phyloP scores from a whole-genome alignment of 2,329 filamentous ascomycete species.

The Massarina eburnea region DNA sequence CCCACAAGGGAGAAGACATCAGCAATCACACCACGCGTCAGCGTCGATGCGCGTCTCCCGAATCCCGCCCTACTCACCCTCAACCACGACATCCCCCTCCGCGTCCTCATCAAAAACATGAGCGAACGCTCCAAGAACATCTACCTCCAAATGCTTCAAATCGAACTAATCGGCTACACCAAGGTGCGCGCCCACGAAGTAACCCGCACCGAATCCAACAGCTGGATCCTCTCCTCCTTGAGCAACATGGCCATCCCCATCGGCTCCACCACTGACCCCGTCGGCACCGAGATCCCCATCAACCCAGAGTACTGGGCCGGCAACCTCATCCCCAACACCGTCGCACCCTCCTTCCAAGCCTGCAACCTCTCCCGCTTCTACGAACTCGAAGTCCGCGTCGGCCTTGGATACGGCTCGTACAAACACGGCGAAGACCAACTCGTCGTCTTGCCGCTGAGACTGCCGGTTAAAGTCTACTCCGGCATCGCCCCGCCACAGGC shows the following conservation, averaged over 20 bases:
- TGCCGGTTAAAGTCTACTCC: constrained; percentile 81
- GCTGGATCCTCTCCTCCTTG: constrained; percentile 74
- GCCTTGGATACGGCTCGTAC: constrained; percentile 71
- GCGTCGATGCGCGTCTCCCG: constrained; percentile 81
- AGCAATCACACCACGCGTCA: constrained; percentile 56
- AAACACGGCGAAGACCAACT: constrained; percentile 64
- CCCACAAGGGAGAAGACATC: constrained; percentile 24
- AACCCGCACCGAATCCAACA: constrained; percentile 66
- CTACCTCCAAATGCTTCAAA: constrained; percentile 75
- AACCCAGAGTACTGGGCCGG: constrained; percentile 73
- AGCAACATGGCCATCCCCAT: constrained; percentile 73
- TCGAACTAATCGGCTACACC: constrained; percentile 80
- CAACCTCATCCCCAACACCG: constrained; percentile 74
- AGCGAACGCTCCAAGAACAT: constrained; percentile 69
- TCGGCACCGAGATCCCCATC: constrained; percentile 69
- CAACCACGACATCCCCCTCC: constrained; percentile 79
- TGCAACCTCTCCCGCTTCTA: constrained; percentile 86
- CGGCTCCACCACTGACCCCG: constrained; percentile 57
- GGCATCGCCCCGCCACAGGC: constrained; percentile 80
- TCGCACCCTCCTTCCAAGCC: constrained; percentile 82
- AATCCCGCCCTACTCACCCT: constrained; percentile 87
- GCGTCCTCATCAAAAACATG: constrained; percentile 77
- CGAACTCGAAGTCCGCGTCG: constrained; percentile 79
- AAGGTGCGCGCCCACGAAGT: constrained; percentile 77
- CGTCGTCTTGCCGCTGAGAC: constrained; percentile 75